These are phyloP conservation scores for Candolleomyces efflorescens DNA, from an alignment of 768 basidiomycete species.

Conservation along the genomic window DNA sequence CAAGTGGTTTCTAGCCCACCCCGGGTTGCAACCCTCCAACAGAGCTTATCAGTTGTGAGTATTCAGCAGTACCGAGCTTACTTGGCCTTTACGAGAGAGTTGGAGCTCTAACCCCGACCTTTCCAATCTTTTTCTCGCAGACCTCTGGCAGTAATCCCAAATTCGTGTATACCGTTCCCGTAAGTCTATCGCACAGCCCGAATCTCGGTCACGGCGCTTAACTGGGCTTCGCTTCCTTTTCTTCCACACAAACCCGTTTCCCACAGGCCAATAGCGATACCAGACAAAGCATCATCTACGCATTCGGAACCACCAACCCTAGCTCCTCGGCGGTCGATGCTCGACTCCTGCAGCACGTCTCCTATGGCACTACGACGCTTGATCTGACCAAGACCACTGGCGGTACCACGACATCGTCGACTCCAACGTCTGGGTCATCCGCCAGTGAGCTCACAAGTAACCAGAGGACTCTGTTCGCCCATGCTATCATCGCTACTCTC, in stretches of 20 bases:
- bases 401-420: constrained; percentile 7
- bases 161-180: constrained; percentile 49
- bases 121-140: constrained; percentile 21
- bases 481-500: constrained; percentile 46
- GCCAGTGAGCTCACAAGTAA: constrained; percentile 33
- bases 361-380: constrained; percentile 35
- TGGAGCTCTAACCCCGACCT: background rate
- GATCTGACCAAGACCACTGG: constrained; percentile 41
- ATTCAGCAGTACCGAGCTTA: background rate
- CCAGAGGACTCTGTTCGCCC: constrained; percentile 50
- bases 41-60: constrained; percentile 35
- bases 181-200: constrained; percentile 19
- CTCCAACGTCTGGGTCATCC: constrained; percentile 14
- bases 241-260: background rate
- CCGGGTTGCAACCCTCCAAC: constrained; percentile 39
- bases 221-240: background rate
- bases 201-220: background rate
- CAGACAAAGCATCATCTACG: constrained; percentile 51
- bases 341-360: constrained; percentile 42
- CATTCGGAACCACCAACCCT: constrained; percentile 49
- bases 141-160: constrained; percentile 37
- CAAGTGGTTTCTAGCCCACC: constrained; percentile 50
- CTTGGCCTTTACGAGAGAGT: background rate
- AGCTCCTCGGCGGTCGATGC: constrained; percentile 41
- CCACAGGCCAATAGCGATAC: constrained; percentile 38